Evolutionary conservation across 2,329 filamentous ascomycete genomes (phyloP).

Genomic region (Neonectria coccinea): DNA sequence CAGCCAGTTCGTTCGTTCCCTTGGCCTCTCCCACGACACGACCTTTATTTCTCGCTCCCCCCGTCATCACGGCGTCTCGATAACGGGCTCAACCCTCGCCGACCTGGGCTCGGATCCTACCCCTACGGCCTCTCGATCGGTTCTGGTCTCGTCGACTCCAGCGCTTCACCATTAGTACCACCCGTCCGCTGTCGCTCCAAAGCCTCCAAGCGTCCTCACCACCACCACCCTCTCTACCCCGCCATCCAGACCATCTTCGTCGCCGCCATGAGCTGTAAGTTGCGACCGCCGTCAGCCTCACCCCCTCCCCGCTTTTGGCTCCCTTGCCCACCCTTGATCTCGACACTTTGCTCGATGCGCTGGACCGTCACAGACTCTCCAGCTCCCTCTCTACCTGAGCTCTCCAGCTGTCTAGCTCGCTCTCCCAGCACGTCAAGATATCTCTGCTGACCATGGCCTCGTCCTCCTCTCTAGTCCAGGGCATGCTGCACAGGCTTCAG

Average conservation of each 20-base stretch:
- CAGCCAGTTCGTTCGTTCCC: constrained; percentile 11
- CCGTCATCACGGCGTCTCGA: constrained; percentile 18
- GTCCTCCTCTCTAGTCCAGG: constrained; percentile 70
- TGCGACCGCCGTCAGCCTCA: constrained; percentile 44
- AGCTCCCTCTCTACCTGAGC: background rate
- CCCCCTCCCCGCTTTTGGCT: constrained; percentile 34
- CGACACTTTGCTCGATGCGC: constrained; percentile 9
- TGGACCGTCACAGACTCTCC: background rate
- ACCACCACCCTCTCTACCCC: constrained; percentile 35
- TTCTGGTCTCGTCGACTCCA: background rate
- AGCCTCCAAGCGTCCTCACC: constrained; percentile 1
- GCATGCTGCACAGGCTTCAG: constrained; percentile 95
- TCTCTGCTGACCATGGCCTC: constrained; percentile 39
- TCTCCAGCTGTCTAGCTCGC: constrained; percentile 1
- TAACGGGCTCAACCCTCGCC: constrained; percentile 12
- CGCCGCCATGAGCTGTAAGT: constrained; percentile 50
- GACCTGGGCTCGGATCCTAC: constrained; percentile 11
- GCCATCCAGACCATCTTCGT: constrained; percentile 35
- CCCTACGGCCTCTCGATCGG: constrained; percentile 5
- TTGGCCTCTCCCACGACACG: constrained; percentile 4
- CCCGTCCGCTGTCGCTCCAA: background rate
- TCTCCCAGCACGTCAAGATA: background rate
- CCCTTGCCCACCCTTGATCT: constrained; percentile 10
- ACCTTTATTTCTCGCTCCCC: constrained; percentile 11
- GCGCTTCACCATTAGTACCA: background rate